Base-by-base conservation (phyloP, 345 rosid genomes). In the Moringa oleifera region DNA sequence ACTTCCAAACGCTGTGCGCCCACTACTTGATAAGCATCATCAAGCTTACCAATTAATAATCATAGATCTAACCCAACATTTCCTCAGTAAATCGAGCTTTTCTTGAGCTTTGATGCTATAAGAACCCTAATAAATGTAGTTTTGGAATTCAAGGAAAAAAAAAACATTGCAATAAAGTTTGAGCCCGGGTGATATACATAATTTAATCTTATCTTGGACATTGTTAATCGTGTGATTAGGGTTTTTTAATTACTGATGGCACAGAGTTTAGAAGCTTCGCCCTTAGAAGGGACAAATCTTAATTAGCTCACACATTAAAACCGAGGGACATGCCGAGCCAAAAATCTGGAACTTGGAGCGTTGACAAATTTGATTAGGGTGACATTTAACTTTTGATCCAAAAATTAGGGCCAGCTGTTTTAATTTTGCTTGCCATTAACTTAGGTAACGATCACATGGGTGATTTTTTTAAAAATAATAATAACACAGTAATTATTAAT, bases 221-320 rank as follows among this genome's bases (percentile, higher is more conserved):
- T 53, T 25, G 65, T 20, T 59, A 20, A 25, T 37, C 3, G 62
- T 52, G 49, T 66, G 19, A n/a, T 16, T 25, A 71, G 18, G 56
- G 23, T 25, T 10, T 20, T 50, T 16, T 58, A 58, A 47, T 23
- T 25, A 11, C 16, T 24, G 13, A 11, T 36, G 70, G 62, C 78
- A 65, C 77, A 70, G 52, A 47, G 73, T 66, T 77, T 79, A 62
- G 83, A 77, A 76, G 72, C 77, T 82, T 82, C 83, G 60, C 52
- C 64, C n/a, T 62, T 57, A 52, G 57, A 25, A n/a, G n/a, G 28
- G 21, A 74, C 57, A 60, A 25, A 66, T 58, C 51, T 0, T 21
- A 6, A 21, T 23, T 16, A 18, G 45, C 47, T 45, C 18, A 9
- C 6, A 20, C 5, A 19, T 25, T 19, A 18, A 49, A 49, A 37